Evolutionary conservation across 2,329 filamentous ascomycete species (phyloP), one percentile per base, ranked within the genome.

Genomic region (Talaromyces sp.): DNA sequence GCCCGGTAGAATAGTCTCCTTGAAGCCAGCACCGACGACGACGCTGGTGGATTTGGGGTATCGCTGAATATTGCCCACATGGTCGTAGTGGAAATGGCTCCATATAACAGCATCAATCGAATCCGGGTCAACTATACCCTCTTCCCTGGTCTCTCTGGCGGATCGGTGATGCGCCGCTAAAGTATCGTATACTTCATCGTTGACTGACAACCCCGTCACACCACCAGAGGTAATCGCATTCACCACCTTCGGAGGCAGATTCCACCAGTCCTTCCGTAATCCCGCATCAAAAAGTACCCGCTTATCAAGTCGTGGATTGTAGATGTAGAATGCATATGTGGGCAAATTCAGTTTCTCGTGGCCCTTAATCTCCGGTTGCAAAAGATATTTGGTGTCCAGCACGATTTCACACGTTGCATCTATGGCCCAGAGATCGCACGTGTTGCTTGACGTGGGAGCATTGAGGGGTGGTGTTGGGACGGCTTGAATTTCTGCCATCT

Each of bases 371-470:
- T 12, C 40, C 18, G 40, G 40, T n/a, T 44, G 40, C 18, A 44
- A 44, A 21, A 44, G 40, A 9, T 21, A n/a, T 21, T 44, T 44
- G 9, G 40, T 44, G 40, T 44, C 40, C 18, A 44, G 40, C n/a
- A 44, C 40, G n/a, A 44, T 4, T 44, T 44, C 40, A 18, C 40
- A 44, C 11, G 40, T 44, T 44, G 40, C 40, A 2, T 44, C 40
- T 44, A 44, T 44, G 18, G 40, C n/a, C n/a, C 40, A 44, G 40
- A 44, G 40, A 9, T 21, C 40, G 40, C 67, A 66, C 8, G 54
- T 64, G 7, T 61, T 63, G 21, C 59, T 37, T 42, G 63, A 65
- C 42, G 61, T 18, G 8, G 67, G 67, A 7, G 64, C 50, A n/a
- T 65, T 62, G 28, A 69, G 61, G 8, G 63, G 37, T 2, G 56